Evolutionary conservation across 83 land plant genomes (phyloP), one percentile per base, ranked within the genome.

Genomic region (Picea mariana): DNA sequence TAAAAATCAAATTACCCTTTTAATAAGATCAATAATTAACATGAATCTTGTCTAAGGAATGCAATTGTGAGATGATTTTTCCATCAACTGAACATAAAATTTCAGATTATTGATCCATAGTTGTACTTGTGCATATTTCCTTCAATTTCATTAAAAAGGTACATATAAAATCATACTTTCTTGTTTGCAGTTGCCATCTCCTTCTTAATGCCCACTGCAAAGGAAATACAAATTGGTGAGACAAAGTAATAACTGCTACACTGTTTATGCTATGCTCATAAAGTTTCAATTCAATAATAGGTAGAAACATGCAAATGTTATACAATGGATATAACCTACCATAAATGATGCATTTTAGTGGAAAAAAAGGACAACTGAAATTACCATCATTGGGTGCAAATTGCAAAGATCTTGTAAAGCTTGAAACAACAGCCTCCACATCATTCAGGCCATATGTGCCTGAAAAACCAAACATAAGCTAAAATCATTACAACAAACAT

Each of bases 381-480:
- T 21, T 59, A 77, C 79, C 62, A 59, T 77, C 40, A 77, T 77
- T 77, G 61, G 79, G 79, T 60, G 49, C 79, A 77, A 77, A 77
- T 31, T 77, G 15, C 42, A 77, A 59, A 58, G 79, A 63, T 77
- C 13, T 77, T 55, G 59, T 77, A 59, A 77, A 77, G 79, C 79
- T 77, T 6, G 4, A 34, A 77, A 77, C 15, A 15, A 64, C 79
- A 77, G 79, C 59, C 55, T 77, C 79, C 40, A 77, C 63, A 59
- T 77, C 63, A 17, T 77, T 77, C 15, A 77, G 6, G 79, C 63
- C 79, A 77, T 60, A 77, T 77, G 31, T 58, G 79, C 79, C 79
- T 65, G 38, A 59, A 26, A 77, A 59, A 24, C 20, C 3, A 60
- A 77, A 59, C 34, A 60, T 60, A 59, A 27, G 21, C 11, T 26